Evolutionary conservation across 805 yeast species (phyloP), one percentile per base, ranked within the genome.

Genomic region (Maudiozyma saulgeensis): DNA sequence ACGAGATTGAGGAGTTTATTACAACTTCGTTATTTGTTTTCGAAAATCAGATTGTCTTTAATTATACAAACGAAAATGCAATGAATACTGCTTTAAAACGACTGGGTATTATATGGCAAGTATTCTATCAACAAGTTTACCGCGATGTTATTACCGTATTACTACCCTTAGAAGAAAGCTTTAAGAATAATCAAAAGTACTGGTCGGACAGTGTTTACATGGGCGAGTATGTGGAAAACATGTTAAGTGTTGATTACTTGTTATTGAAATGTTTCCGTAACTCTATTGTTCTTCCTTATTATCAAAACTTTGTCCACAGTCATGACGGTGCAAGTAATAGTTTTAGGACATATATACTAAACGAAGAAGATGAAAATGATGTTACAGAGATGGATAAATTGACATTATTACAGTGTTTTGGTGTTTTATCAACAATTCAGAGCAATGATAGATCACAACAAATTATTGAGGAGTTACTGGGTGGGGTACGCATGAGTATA

Each of bases 131-230:
- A n/a, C 72, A 75, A 38, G 73, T 80, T 2, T 72, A 77, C 46
- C 80, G 79, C 47, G 80, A 80, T 56, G 66, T 82, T 18, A 76
- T 80, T 51, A 84, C 84, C 0, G 74, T 80, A 0, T 74, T 84
- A 44, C 54, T 81, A 34, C 90, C 90, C 0, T 57, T 84, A 21
- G 72, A 66, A 6, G 50, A 50, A 2, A 63, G 60, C 45, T 62
- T 62, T 7, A 58, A 51, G 31, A 44, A 48, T 3, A 55, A 62
- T 40, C 51, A 55, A 13, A 52, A 50, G 26, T 63, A 60, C 47
- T 66, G 72, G 73, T 50, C 60, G 23, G 66, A 58, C 31, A 47
- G 38, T 42, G 40, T 44, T 8, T 55, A 45, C 41, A 41, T 48
- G 26, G 60, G 49, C 26, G 49, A 38, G 23, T 37, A 41, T 18